Evolutionary conservation across 2,329 filamentous ascomycete genomes (phyloP), one percentile per base, ranked within the genome.

Genomic region (Cladosporium sp.): DNA sequence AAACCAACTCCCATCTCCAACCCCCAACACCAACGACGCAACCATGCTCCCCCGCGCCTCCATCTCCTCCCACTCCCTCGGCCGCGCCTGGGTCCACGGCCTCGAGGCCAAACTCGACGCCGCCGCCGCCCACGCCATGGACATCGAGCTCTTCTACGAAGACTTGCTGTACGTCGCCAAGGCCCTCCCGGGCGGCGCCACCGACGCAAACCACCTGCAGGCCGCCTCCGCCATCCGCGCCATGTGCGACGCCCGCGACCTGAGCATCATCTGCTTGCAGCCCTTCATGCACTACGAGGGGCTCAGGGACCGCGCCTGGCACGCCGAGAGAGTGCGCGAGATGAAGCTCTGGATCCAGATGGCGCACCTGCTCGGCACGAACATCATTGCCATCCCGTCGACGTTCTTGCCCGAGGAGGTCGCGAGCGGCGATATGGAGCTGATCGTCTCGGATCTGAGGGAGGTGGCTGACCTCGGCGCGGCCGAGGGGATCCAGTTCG

Each of bases 251-350:
- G 71, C 74, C 2, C 74, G 81, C 22, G 68, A 66, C 32, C 75
- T 89, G 18, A 62, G 72, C 9, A 79, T 89, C 59, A 75, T 89
- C 59, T 84, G 82, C 56, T 76, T 91, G 0, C 87, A 89, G 63
- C 88, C 88, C 0, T 91, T 92, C 66, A 79, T 81, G 72, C 81
- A 89, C 70, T 90, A 86, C 69, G 88, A 91, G 59, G 88, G 87
- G 1, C 75, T 90, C 0, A 55, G 83, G 5, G 82, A 89, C 67
- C 75, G 85, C 9, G 60, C 68, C 13, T 74, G 79, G 54, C 84
- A 87, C 61, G 68, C 70, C 1, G 68, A 73, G 22, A 74, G 82
- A 3, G 69, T 31, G 72, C 79, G 14, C n/a, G 79, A 89, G 59
- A 76, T 92, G 18, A 71, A 77, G 9, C 72, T 85, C 18, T 92